phyloP scores from a whole-genome alignment of 306 rosid genomes.

The Adenanthera pavonina region DNA sequence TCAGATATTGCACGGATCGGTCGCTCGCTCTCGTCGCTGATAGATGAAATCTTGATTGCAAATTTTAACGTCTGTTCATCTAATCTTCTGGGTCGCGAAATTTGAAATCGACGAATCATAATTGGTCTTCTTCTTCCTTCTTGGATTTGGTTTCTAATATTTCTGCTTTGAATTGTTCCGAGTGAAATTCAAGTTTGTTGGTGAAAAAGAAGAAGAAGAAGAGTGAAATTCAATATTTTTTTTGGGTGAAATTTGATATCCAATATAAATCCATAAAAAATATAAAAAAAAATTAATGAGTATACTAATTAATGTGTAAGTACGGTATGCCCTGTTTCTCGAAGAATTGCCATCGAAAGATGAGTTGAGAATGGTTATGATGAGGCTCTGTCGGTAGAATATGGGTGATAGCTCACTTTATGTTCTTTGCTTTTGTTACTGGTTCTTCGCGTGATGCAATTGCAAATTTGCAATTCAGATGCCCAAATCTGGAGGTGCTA shows the following conservation, averaged over 20 bases:
- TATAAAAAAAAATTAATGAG: too few relatives aligned
- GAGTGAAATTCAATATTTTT: too few relatives aligned
- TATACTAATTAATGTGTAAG: background rate
- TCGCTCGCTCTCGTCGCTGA: slow-evolving; percentile 67
- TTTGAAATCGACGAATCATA: background rate
- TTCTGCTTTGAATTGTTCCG: slow-evolving; percentile 17
- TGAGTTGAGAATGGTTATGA: background rate
- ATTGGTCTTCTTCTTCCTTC: background rate
- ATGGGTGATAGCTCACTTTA: background rate
- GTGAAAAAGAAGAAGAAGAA: too few relatives aligned
- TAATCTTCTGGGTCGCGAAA: background rate
- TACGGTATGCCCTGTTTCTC: background rate
- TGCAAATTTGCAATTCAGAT: slow-evolving; percentile 63
- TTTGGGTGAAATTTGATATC: too few relatives aligned
- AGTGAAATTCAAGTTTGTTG: background rate
- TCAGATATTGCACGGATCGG: slow-evolving; percentile 74
- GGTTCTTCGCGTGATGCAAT: slow-evolving; percentile 1
- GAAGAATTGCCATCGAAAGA: background rate
- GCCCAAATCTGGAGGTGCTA: slow-evolving; percentile 78
- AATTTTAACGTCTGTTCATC: slow-evolving; percentile 17
- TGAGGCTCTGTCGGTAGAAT: background rate
- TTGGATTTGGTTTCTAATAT: background rate
- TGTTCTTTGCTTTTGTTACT: slow-evolving; percentile 10
- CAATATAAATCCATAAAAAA: too few relatives aligned
- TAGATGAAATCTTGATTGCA: slow-evolving; percentile 48